These are phyloP conservation scores for Penicillium psychrosexuale DNA, from an alignment of 2,329 filamentous ascomycete genomes.

Conservation along the genomic window DNA sequence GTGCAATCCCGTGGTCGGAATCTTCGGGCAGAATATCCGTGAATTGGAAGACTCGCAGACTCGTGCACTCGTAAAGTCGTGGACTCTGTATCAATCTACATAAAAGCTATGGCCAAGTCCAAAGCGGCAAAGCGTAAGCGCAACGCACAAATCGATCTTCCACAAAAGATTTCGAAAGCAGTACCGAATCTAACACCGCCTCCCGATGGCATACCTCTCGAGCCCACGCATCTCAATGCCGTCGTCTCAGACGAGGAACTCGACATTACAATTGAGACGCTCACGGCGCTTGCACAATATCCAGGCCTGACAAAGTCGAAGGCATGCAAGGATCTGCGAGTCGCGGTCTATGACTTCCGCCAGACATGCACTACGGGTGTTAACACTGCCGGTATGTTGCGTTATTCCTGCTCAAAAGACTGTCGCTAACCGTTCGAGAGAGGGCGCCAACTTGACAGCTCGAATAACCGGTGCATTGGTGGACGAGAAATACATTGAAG, in stretches of 20 bases:
- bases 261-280: constrained; percentile 64
- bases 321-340: constrained; percentile 63
- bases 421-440: constrained; percentile 27
- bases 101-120: constrained; percentile 25
- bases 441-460: constrained; percentile 62
- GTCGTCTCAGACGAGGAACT: constrained; percentile 55
- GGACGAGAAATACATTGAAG: constrained; percentile 65
- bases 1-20: neutral
- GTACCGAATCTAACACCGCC: constrained; percentile 21
- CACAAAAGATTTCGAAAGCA: constrained; percentile 26
- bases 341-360: constrained; percentile 66
- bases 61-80: neutral
- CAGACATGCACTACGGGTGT: constrained; percentile 66
- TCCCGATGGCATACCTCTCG: constrained; percentile 23
- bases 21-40: neutral
- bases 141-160: constrained; percentile 25
- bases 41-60: neutral
- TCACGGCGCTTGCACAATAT: constrained; percentile 57
- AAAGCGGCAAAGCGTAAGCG: constrained; percentile 33
- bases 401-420: constrained; percentile 13
- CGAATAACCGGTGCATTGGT: constrained; percentile 64
- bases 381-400: constrained; percentile 51
- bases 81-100: neutral
- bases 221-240: constrained; percentile 28
- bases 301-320: constrained; percentile 66